A percentile compares a stretch with the other conserved stretches of the same genome.
These are phyloP conservation scores for Gonapodya prolifera DNA, from an alignment of 192 early-diverging fungal genomes.

Conservation along the genomic window DNA sequence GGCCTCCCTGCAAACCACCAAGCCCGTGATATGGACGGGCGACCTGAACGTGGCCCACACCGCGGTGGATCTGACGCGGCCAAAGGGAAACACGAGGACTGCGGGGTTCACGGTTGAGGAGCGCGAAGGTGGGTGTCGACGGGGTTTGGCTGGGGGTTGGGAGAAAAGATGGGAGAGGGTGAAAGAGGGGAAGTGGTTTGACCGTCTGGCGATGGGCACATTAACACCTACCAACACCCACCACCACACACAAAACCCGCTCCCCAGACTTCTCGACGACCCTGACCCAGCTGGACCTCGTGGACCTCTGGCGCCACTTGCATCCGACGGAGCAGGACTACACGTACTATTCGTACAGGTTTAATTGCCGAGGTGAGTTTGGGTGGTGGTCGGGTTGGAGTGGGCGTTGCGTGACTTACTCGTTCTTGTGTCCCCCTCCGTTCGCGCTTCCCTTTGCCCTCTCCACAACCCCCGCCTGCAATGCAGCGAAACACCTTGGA, in stretches of 20 bases:
- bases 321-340: conserved; percentile 56
- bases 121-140: conserved; percentile 22
- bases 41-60: conserved; percentile 81
- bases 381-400: conserved; percentile 51
- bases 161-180: too few species aligned
- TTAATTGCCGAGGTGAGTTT: conserved; percentile 48
- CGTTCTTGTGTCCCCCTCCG: not conserved
- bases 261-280: conserved; percentile 41
- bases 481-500: not conserved
- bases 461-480: not conserved
- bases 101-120: conserved; percentile 78
- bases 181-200: too few species aligned
- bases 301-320: conserved; percentile 63
- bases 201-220: too few species aligned
- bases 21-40: conserved; percentile 67
- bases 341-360: conserved; percentile 70
- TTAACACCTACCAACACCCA: not conserved
- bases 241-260: not conserved
- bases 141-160: conserved; percentile 1
- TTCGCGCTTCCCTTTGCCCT: not conserved
- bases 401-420: not conserved
- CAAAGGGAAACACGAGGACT: conserved; percentile 56
- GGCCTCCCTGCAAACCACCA: conserved; percentile 19
- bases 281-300: conserved; percentile 34
- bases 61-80: conserved; percentile 58